Evolutionary conservation across 139 green algal genomes (phyloP), one percentile per base, ranked within the genome.

Genomic region (Chlorella sp.): DNA sequence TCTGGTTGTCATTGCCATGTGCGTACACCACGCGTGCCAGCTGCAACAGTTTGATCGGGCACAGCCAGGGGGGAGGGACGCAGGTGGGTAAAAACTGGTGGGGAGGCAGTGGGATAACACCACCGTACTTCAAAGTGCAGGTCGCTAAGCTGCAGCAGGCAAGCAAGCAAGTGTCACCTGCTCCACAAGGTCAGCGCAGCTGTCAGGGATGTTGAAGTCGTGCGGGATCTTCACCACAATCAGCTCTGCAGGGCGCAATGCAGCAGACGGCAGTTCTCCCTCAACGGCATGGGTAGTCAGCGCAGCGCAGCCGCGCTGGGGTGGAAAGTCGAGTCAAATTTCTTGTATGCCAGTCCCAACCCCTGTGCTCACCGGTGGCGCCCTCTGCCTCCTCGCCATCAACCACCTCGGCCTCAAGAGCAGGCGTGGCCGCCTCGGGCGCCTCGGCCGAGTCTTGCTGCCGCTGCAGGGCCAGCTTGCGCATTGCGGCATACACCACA

Each of bases 1-100:
- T 99, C 85, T 94, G 94, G 85, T 97, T 95, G 91, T 99, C 97
- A 75, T 99, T 97, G 28, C 96, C 97, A 56, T 97, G 85, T 36
- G 87, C 81, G 89, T 98, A 99, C 78, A 99, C 96, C 44, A 84
- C 70, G 9, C 51, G 43, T 34, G 92, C 87, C 36, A 99, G 95
- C 34, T 68, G 32, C 38, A 11, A 54, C 46, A 60, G 51, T 3
- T 24, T 26, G 51, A 26, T 54, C 11, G 46, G 51, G 11, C 22
- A 60, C 13, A 16, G 51, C 13, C 51, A 60, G 51, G 51, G 51
- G 4, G 46, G 8, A 19, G 8, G 46, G 11, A 8, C 46, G n/a
- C n/a, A n/a, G n/a, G n/a, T n/a, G n/a, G n/a, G n/a, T n/a, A n/a
- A n/a, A n/a, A n/a, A n/a, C n/a, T n/a, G n/a, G n/a, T n/a, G n/a